Percentiles rank a stretch among this genome's conserved stretches.
Conservation (phyloP, 75 land plant genomes). For the Gnetum montanum region DNA sequence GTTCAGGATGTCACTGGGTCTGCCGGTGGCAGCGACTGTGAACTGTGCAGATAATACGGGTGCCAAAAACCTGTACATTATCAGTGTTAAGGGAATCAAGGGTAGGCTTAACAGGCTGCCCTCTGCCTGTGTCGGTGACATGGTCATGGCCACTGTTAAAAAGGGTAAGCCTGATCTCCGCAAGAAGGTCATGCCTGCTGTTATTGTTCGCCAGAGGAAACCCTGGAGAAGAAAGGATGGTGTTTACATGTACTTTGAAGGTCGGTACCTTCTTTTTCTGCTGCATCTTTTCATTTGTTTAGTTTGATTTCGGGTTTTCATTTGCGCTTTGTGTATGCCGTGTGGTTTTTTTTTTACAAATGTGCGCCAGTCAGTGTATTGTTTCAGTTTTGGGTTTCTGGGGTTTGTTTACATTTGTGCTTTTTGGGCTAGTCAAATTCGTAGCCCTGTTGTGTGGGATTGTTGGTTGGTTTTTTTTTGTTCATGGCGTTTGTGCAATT, state of each 20-base stretch:
- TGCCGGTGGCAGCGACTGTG: constrained; percentile 28
- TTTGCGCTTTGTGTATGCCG: no score
- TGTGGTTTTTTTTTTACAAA: no score
- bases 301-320: no score
- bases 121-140: constrained; percentile 44
- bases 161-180: constrained; percentile 44
- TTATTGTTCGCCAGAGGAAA: constrained; percentile 36
- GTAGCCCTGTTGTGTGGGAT: no score
- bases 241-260: constrained; percentile 54
- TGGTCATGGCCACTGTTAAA: constrained; percentile 55
- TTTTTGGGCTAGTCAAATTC: no score
- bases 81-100: constrained; percentile 48
- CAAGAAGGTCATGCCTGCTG: constrained; percentile 62
- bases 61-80: constrained; percentile 28
- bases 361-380: no score
- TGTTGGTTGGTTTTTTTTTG: no score
- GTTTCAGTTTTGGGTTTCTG: no score
- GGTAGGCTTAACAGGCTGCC: constrained; percentile 38
- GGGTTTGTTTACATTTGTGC: no score
- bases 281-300: background rate
- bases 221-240: constrained; percentile 44
- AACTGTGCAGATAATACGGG: constrained; percentile 42
- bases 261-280: background rate
- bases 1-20: constrained; percentile 53
- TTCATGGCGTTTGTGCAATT: no score